phyloP scores from a whole-genome alignment of 768 basidiomycete species.

The Podaxis pistillaris region DNA sequence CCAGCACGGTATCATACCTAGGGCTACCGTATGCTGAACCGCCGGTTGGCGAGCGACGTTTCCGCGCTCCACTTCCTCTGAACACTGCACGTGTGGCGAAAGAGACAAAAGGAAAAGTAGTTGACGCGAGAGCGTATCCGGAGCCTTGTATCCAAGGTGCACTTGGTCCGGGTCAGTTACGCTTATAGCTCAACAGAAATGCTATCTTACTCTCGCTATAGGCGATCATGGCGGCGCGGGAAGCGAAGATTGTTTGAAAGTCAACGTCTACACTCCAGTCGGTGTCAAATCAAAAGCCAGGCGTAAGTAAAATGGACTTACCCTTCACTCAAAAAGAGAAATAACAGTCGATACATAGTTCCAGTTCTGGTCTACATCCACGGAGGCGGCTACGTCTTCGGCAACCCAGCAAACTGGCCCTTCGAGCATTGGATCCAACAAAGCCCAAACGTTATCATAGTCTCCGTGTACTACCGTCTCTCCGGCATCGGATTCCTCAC shows the following conservation, averaged over 20 bases:
- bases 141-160: constrained; percentile 61
- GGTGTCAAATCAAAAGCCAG: constrained; percentile 44
- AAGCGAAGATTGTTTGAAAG: constrained; percentile 64
- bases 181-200: background rate
- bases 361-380: constrained; percentile 46
- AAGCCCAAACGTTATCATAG: constrained; percentile 58
- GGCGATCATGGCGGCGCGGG: constrained; percentile 62
- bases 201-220: constrained; percentile 18
- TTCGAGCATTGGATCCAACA: constrained; percentile 67
- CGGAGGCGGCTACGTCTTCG: constrained; percentile 53
- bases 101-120: constrained; percentile 33
- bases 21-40: constrained; percentile 62
- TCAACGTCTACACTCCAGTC: constrained; percentile 62
- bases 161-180: constrained; percentile 1
- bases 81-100: constrained; percentile 42
- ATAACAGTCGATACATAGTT: background rate
- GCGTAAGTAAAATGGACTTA: constrained; percentile 30
- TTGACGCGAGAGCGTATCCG: constrained; percentile 55
- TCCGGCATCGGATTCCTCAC: constrained; percentile 63
- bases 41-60: constrained; percentile 50
- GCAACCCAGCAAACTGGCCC: constrained; percentile 66
- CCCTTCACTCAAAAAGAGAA: background rate
- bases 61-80: constrained; percentile 51
- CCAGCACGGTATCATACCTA: constrained; percentile 56
- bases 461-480: constrained; percentile 67